Conservation (phyloP, 1,284 basidiomycete species). For the Irpex sp. region DNA sequence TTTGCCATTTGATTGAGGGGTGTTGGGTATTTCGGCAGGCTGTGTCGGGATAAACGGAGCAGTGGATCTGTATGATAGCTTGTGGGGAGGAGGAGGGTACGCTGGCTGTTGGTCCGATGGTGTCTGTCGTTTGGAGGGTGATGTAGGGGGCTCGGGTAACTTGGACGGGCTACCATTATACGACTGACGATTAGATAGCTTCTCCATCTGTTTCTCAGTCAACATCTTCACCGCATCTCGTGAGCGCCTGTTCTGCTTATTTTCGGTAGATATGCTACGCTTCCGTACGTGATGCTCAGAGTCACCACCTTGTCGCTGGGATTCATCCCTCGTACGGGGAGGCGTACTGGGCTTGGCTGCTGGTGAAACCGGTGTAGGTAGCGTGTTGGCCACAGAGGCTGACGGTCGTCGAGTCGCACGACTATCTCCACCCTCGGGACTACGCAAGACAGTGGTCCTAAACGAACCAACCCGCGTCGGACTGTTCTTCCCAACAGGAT, state of each 20-base stretch:
- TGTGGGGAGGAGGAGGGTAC: background rate
- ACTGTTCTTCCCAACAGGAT: background rate
- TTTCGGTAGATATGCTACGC: background rate
- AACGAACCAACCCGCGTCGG: background rate
- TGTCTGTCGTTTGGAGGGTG: background rate
- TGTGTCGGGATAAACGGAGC: background rate
- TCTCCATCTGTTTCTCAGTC: slow-evolving; percentile 29
- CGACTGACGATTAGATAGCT: slow-evolving; percentile 15
- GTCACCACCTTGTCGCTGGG: background rate
- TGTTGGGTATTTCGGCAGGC: background rate
- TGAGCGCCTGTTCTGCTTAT: slow-evolving; percentile 16
- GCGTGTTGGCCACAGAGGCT: background rate
- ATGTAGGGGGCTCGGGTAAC: background rate
- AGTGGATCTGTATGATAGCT: slow-evolving; percentile 3
- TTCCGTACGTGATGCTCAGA: background rate
- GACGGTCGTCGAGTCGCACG: background rate
- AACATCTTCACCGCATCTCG: slow-evolving; percentile 23
- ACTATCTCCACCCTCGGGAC: background rate
- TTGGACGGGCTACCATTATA: background rate
- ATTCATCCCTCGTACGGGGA: background rate
- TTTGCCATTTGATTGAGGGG: background rate
- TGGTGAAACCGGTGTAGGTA: background rate
- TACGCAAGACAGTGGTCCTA: background rate
- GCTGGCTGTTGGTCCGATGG: background rate
- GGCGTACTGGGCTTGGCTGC: background rate